These are phyloP conservation scores for Mycogone perniciosa DNA, from an alignment of 2,329 filamentous ascomycete species.

Conservation along the genomic window DNA sequence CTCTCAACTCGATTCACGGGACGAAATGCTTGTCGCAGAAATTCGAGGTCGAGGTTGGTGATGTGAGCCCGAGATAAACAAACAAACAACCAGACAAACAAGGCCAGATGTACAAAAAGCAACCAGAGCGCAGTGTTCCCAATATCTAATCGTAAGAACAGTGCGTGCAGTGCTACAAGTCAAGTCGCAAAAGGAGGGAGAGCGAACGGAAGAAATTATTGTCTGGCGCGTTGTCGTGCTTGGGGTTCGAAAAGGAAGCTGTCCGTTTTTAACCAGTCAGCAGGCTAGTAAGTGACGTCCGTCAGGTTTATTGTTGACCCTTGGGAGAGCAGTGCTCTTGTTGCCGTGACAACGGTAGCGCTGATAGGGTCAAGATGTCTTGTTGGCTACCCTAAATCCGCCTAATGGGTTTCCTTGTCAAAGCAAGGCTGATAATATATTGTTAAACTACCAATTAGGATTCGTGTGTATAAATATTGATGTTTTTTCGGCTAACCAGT, in stretches of 20 bases:
- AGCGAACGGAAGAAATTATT: slow-evolving; percentile 10
- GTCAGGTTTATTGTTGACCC: slow-evolving; percentile 11
- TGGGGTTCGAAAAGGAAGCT: slow-evolving; percentile 23
- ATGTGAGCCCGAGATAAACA: slow-evolving; percentile 3
- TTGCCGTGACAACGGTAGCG: slow-evolving; percentile 11
- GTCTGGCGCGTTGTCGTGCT: background rate
- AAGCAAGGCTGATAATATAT: too few relatives aligned
- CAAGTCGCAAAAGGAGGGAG: slow-evolving; percentile 12
- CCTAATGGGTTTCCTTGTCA: too few relatives aligned
- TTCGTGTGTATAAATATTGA: too few relatives aligned
- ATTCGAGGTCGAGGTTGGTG: background rate
- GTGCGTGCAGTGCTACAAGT: slow-evolving; percentile 8
- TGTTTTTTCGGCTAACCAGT: too few relatives aligned
- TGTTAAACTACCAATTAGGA: too few relatives aligned
- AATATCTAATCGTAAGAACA: slow-evolving; percentile 17
- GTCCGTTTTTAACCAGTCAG: background rate
- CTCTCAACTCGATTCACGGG: background rate
- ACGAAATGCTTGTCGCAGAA: background rate
- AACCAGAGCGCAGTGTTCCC: background rate
- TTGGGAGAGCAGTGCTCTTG: slow-evolving; percentile 1
- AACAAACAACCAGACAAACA: background rate
- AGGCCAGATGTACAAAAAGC: background rate
- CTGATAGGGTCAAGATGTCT: background rate
- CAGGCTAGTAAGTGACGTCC: slow-evolving; percentile 19
- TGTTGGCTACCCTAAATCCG: background rate